Evolutionary conservation across 495 filamentous ascomycete genomes (phyloP).

Genomic region (Aspergillus sparsus): DNA sequence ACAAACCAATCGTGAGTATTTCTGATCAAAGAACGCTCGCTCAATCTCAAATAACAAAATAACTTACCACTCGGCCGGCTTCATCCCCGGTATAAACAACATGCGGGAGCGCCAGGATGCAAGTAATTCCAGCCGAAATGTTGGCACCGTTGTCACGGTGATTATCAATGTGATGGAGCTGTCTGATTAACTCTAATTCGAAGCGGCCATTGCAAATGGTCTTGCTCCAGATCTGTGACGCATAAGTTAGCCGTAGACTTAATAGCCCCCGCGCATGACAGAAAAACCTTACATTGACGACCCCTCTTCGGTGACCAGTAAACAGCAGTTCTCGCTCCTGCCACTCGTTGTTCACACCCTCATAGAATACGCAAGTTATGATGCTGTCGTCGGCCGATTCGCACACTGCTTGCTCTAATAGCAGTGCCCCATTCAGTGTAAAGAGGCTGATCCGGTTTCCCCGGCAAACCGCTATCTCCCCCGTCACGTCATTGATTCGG

Average conservation of each 20-base stretch:
- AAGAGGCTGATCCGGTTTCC: conserved; percentile 74
- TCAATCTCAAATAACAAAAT: neutral
- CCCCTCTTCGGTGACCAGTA: conserved; percentile 80
- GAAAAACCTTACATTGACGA: conserved; percentile 64
- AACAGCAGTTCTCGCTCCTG: conserved; percentile 83
- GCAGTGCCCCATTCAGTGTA: conserved; percentile 80
- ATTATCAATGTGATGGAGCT: conserved; percentile 80
- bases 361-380: conserved; percentile 85
- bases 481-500: conserved; percentile 83
- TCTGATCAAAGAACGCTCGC: neutral
- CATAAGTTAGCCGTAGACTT: conserved; percentile 9
- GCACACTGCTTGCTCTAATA: conserved; percentile 79
- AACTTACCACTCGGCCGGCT: conserved; percentile 73
- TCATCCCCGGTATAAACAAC: conserved; percentile 94
- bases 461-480: conserved; percentile 81
- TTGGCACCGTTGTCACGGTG: conserved; percentile 72
- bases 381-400: conserved; percentile 71
- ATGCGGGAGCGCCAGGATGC: conserved; percentile 78
- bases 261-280: neutral
- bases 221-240: conserved; percentile 54
- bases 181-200: conserved; percentile 65
- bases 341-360: conserved; percentile 90
- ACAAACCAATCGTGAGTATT: conserved; percentile 25
- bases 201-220: conserved; percentile 53
- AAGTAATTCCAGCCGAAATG: conserved; percentile 79